These are phyloP conservation scores for Platanus orientalis DNA, from an alignment of 164 flowering plant species.

Conservation along the genomic window DNA sequence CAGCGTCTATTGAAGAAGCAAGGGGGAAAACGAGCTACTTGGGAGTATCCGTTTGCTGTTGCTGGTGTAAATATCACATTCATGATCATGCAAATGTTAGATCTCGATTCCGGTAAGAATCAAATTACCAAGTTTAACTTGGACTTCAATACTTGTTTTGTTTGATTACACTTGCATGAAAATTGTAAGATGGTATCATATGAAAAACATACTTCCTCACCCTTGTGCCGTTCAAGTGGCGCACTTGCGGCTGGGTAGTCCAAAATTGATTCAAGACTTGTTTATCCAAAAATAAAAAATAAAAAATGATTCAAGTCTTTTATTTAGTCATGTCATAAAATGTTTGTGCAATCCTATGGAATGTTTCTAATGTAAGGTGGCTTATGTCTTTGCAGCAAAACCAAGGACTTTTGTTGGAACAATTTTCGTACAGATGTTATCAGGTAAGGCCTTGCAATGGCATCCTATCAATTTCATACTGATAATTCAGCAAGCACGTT, in stretches of 20 bases:
- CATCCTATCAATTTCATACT: neutral
- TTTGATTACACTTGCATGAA: neutral
- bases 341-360: neutral
- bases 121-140: neutral
- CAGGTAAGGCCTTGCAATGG: conserved; percentile 40
- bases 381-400: conserved; percentile 54
- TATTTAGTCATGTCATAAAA: neutral
- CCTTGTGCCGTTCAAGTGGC: too few species aligned
- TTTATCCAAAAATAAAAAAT: too few species aligned
- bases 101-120: conserved; percentile 71
- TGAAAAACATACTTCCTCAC: neutral
- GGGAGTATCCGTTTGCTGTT: conserved; percentile 97
- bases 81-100: conserved; percentile 95
- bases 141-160: neutral
- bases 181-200: too few species aligned
- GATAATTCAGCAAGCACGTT: neutral
- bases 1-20: conserved; percentile 68
- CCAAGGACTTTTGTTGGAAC: conserved; percentile 60
- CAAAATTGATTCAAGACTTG: too few species aligned
- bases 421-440: conserved; percentile 69
- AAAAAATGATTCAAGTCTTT: too few species aligned
- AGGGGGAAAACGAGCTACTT: conserved; percentile 67
- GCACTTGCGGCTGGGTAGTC: too few species aligned
- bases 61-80: conserved; percentile 94
- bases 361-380: conserved; percentile 10